Evolutionary conservation across 208 protist species (phyloP).

Genomic region (Acanthamoeba royreba): DNA sequence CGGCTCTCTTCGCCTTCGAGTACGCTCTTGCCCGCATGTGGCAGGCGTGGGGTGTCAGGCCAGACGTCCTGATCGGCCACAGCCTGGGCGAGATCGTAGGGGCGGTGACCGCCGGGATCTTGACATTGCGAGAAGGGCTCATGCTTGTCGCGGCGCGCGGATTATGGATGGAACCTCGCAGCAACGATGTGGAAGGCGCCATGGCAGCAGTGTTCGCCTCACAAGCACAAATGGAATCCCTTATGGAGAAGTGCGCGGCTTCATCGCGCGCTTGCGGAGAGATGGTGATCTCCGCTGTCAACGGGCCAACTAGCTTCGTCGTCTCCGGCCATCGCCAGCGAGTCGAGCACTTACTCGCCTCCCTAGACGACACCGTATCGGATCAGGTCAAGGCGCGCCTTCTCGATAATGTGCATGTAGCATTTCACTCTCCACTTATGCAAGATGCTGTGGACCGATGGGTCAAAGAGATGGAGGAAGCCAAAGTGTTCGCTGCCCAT

Average conservation of each 20-base stretch:
- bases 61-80: constrained; percentile 64
- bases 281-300: neutral
- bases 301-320: neutral
- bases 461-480: neutral
- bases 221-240: neutral
- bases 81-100: constrained; percentile 69
- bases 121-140: constrained; percentile 65
- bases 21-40: constrained; percentile 51
- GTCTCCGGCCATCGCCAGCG: neutral
- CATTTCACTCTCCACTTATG: constrained; percentile 3
- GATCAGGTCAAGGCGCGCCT: neutral
- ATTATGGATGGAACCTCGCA: neutral
- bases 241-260: neutral
- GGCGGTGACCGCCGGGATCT: constrained; percentile 46
- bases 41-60: constrained; percentile 43
- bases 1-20: constrained; percentile 65
- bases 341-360: neutral
- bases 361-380: neutral
- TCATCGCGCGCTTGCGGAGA: neutral
- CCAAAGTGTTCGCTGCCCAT: neutral
- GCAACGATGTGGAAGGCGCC: neutral
- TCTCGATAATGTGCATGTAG: neutral
- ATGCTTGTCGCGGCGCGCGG: constrained; percentile 36
- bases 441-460: neutral
- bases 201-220: constrained; percentile 13